These are phyloP conservation scores for Coemansia furcata DNA, from an alignment of 192 early-diverging fungal genomes.

Conservation along the genomic window DNA sequence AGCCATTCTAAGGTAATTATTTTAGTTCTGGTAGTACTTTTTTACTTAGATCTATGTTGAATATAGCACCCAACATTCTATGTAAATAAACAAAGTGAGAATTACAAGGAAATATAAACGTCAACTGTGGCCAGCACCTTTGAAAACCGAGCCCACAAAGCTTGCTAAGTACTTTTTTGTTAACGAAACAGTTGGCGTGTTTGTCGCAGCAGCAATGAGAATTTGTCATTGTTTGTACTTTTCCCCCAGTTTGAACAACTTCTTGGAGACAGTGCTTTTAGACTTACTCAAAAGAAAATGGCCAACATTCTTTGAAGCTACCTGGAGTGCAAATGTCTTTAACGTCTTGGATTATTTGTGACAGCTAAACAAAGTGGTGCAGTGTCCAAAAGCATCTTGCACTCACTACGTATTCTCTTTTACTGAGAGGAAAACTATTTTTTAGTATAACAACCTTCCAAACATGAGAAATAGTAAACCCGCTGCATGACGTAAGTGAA, in stretches of 20 bases:
- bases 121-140: background rate
- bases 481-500: no score
- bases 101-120: background rate
- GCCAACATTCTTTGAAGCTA: background rate
- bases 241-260: background rate
- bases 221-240: background rate
- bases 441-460: no score
- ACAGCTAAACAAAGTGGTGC: no score
- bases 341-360: no score
- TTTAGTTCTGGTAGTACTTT: background rate
- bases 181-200: background rate
- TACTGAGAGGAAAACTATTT: no score
- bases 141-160: background rate
- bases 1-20: background rate
- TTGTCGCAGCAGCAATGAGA: background rate
- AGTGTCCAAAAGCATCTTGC: no score
- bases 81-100: background rate
- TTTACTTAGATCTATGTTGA: background rate
- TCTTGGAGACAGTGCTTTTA: background rate
- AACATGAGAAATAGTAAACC: no score
- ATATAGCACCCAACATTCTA: background rate
- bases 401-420: no score
- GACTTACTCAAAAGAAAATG: background rate
- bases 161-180: background rate
- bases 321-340: background rate